Evolutionary conservation across 2,329 filamentous ascomycete genomes (phyloP), one percentile per base, ranked within the genome.

Genomic region (Cercospora beticola): DNA sequence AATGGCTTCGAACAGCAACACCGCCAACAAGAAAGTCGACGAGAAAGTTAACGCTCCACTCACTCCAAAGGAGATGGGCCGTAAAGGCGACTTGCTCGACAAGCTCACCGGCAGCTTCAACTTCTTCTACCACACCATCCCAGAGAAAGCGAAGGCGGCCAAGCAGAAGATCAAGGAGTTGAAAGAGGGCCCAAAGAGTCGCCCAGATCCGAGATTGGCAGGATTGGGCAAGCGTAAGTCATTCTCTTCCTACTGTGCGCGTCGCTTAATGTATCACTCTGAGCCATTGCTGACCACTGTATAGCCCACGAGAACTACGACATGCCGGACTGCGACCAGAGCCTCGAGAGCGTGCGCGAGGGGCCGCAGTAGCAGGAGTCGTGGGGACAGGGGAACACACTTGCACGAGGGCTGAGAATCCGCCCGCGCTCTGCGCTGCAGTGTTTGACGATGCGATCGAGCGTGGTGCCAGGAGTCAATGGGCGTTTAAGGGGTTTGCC

Each of bases 281-380:
- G 21, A 52, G 10, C 26, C 10, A 58, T 58, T 21, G 30, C 30
- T 58, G 26, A 58, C 16, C 14, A 8, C 54, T 30, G 9, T n/a
- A 28, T 26, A 58, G 54, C 54, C 28, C 54, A 58, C 10, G 54
- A 58, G 54, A 58, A 58, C 54, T 58, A 58, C 26, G 54, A 58
- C 26, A 26, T 33, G 30, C 54, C 54, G 54, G 14, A n/a, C 26
- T 28, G 26, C 2, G 54, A 58, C 16, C 30, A n/a, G n/a, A 58
- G 54, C 8, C 26, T 58, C 0, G 26, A 30, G 54, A 30, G 54
- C 54, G 54, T 30, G 7, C 54, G 54, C 14, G 54, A 58, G n/a
- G 54, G 54, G 16, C 54, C 54, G n/a, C 54, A 58, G n/a, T 58
- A 58, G 54, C 8, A 14, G 16, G n/a, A 58, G n/a, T 6, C 23